Percentiles rank a stretch among this genome's conserved stretches.
phyloP scores from a whole-genome alignment of 2,329 filamentous ascomycete species.

The Xylariaceae sp. region DNA sequence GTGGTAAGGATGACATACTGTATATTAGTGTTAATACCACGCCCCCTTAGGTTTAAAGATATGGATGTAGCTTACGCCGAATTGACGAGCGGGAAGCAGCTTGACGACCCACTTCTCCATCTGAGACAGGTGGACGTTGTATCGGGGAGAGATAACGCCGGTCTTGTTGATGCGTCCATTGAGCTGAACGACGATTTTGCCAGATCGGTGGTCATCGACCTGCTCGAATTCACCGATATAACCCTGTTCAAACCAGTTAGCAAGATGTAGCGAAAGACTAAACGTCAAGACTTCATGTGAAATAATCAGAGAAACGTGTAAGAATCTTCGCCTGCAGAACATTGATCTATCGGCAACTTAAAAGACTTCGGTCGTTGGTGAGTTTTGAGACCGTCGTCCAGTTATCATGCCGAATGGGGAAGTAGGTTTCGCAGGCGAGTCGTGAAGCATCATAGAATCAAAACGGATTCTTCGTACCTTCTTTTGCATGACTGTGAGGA shows the following conservation, averaged over 20 bases:
- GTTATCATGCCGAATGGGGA: constrained; percentile 95
- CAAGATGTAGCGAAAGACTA: constrained; percentile 87
- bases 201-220: constrained; percentile 98
- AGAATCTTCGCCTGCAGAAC: constrained; percentile 74
- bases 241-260: constrained; percentile 55
- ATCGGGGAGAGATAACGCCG: constrained; percentile 98
- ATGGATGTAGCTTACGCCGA: constrained; percentile 61
- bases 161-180: constrained; percentile 99
- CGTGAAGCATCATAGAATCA: constrained; percentile 13
- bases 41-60: neutral
- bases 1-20: constrained; percentile 95
- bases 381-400: constrained; percentile 88
- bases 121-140: constrained; percentile 97
- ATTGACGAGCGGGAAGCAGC: constrained; percentile 98
- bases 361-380: constrained; percentile 93
- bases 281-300: constrained; percentile 83
- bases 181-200: constrained; percentile 99
- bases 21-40: neutral
- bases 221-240: constrained; percentile 98
- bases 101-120: constrained; percentile 99
- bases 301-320: constrained; percentile 89
- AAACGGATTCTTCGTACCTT: constrained; percentile 77
- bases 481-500: constrained; percentile 98
- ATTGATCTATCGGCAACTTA: constrained; percentile 99
- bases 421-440: constrained; percentile 1